Conservation (phyloP, 1,284 basidiomycete species). For the Naganishia albida region DNA sequence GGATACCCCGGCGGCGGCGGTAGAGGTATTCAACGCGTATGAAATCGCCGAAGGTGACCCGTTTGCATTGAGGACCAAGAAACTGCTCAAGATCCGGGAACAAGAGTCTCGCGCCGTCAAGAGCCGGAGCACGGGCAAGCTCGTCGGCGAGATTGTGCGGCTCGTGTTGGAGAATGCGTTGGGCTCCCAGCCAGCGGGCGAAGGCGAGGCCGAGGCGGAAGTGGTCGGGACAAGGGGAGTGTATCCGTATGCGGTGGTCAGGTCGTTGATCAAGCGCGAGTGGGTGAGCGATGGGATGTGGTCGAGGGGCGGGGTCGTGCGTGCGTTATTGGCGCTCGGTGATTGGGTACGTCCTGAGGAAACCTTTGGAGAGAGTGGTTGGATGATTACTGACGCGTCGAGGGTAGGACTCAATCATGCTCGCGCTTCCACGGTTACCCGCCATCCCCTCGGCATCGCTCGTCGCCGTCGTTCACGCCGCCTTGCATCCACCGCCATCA, state of each 20-base stretch:
- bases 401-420: slow-evolving; percentile 38
- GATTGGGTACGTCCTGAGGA: slow-evolving; percentile 50
- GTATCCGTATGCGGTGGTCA: slow-evolving; percentile 43
- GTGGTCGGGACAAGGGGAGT: neutral
- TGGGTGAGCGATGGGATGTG: slow-evolving; percentile 46
- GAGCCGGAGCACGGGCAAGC: slow-evolving; percentile 11
- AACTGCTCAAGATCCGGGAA: slow-evolving; percentile 27
- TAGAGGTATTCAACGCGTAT: slow-evolving; percentile 19
- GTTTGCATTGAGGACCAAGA: slow-evolving; percentile 22
- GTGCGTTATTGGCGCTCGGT: slow-evolving; percentile 42
- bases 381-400: neutral
- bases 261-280: slow-evolving; percentile 38
- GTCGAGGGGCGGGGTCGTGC: slow-evolving; percentile 41
- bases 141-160: slow-evolving; percentile 21
- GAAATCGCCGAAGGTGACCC: slow-evolving; percentile 23
- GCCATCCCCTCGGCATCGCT: slow-evolving; percentile 43
- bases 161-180: slow-evolving; percentile 23
- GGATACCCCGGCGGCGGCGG: neutral
- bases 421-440: slow-evolving; percentile 36
- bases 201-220: neutral
- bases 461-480: slow-evolving; percentile 37
- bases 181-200: neutral
- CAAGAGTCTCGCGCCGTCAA: slow-evolving; percentile 14
- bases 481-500: slow-evolving; percentile 1
- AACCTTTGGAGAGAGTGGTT: neutral